Evolutionary conservation across 1,139 yeast genomes (phyloP).

Genomic region (Hemisphaericaspora subhashii): DNA sequence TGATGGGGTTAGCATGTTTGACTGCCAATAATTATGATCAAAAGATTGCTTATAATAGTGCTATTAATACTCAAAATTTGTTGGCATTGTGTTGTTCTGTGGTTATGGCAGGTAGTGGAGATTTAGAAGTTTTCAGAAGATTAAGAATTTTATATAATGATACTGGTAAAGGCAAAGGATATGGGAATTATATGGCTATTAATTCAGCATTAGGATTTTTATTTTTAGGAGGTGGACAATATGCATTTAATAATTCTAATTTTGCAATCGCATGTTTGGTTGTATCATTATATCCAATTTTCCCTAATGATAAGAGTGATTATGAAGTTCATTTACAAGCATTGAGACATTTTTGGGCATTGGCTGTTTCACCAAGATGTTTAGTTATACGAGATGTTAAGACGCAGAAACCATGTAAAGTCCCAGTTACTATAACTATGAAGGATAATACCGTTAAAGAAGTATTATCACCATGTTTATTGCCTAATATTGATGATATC

Average conservation of each 20-base stretch:
- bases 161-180: slow-evolving; percentile 48
- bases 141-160: slow-evolving; percentile 67
- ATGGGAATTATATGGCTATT: slow-evolving; percentile 76
- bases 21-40: slow-evolving; percentile 58
- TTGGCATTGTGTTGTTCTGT: slow-evolving; percentile 66
- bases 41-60: slow-evolving; percentile 55
- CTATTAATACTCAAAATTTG: slow-evolving; percentile 58
- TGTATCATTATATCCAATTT: slow-evolving; percentile 73
- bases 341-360: slow-evolving; percentile 86
- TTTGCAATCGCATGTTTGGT: slow-evolving; percentile 74
- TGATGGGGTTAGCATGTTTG: slow-evolving; percentile 54
- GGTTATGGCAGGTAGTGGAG: slow-evolving; percentile 92
- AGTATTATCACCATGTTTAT: slow-evolving; percentile 59
- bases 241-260: slow-evolving; percentile 65
- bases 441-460: slow-evolving; percentile 35
- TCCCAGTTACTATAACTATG: slow-evolving; percentile 49
- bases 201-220: slow-evolving; percentile 85
- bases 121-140: slow-evolving; percentile 72
- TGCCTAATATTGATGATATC: slow-evolving; percentile 61
- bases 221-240: slow-evolving; percentile 91
- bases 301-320: slow-evolving; percentile 49
- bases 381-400: slow-evolving; percentile 70
- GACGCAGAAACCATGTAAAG: slow-evolving; percentile 51
- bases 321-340: slow-evolving; percentile 77
- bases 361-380: slow-evolving; percentile 81